Base-by-base conservation (phyloP, 768 basidiomycete species). In the Tulasnella sp. region DNA sequence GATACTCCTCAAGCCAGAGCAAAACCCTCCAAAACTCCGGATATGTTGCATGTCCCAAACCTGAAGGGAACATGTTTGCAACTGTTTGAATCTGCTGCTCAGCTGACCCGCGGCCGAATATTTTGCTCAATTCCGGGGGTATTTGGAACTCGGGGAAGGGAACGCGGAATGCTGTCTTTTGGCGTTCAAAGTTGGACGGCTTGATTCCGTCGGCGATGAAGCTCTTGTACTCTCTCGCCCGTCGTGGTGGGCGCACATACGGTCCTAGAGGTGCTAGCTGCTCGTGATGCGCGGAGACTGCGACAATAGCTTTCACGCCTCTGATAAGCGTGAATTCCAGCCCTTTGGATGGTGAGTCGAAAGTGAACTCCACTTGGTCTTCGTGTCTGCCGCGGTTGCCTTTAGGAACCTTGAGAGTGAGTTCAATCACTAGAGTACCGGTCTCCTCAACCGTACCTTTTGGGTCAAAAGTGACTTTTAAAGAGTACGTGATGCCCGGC, bases 1-100 rank as follows among this genome's bases (percentile, higher is more conserved):
- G 71, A 14, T 41, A 9, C 29, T 86, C 86, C 74, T 88, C 86
- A 19, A 85, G 77, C 78, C 82, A 83, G 5, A 88, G 75, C 71
- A 87, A 66, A 11, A 78, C 76, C 74, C 83, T 82, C 77, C 85
- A 87, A 77, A 81, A 81, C 1, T 76, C 72, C 1, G 80, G 80
- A 75, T 88, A 86, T 0, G 83, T 82, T 1, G 79, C 35, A 1
- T 22, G 4, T 5, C 1, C 32, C 22, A 73, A 52, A 22, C 67
- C 41, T 4, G 2, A 1, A 17, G 66, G 66, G 7, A 73, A 19
- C n/a, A 73, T 34, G 1, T 9, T 22, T 32, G 32, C 1, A 16
- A 68, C 26, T 1, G n/a, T 36, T 9, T 70, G 76, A 41, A 74
- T 69, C 62, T 59, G 72, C 71, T 67, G 77, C 73, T 47, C 69